phyloP scores from a whole-genome alignment of 306 rosid genomes.

The Elaeagnus macrophylla region DNA sequence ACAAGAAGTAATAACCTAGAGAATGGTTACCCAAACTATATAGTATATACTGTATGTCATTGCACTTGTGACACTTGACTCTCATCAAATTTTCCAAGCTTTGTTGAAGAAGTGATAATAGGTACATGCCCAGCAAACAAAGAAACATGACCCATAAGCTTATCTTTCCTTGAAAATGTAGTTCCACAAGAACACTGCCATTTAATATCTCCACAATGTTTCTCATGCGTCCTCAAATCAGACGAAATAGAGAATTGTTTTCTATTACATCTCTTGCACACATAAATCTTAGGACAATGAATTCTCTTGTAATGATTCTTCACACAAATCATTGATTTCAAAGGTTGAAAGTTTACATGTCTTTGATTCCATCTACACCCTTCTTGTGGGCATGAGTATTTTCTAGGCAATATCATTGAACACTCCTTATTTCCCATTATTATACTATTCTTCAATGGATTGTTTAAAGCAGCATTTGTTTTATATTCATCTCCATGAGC shows the following conservation, averaged over 20 bases:
- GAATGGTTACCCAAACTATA: too few relatives aligned
- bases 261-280: conserved; percentile 74
- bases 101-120: conserved; percentile 8
- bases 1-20: too few relatives aligned
- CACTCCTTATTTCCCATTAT: background rate
- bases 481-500: conserved; percentile 95
- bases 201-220: conserved; percentile 83
- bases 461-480: conserved; percentile 59
- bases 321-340: conserved; percentile 83
- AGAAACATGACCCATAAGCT: conserved; percentile 80
- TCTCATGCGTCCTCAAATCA: conserved; percentile 86
- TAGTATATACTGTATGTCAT: too few relatives aligned
- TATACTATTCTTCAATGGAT: conserved; percentile 39
- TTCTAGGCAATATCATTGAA: conserved; percentile 28
- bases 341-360: conserved; percentile 77
- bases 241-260: conserved; percentile 89
- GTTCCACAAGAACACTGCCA: conserved; percentile 93
- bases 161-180: conserved; percentile 86
- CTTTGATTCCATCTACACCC: conserved; percentile 89
- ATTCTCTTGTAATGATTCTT: conserved; percentile 93
- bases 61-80: conserved; percentile 6
- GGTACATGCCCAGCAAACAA: conserved; percentile 75
- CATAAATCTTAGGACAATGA: conserved; percentile 91
- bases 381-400: conserved; percentile 80
- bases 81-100: conserved; percentile 11